Evolutionary conservation across 1,139 yeast species (phyloP).

Genomic region (Candida sp.): DNA sequence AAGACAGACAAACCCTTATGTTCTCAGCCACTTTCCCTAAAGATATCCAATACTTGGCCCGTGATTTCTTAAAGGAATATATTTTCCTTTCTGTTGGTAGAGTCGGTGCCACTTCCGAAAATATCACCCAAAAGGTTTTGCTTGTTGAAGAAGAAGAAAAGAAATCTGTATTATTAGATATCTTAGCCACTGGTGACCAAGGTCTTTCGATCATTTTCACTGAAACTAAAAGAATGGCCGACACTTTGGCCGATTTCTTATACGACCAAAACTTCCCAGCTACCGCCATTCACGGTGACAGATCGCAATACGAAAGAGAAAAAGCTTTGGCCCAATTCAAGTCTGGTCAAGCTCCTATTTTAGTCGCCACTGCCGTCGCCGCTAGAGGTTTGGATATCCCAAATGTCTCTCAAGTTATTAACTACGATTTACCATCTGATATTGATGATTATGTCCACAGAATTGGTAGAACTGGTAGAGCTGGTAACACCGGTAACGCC

Average conservation of each 20-base stretch:
- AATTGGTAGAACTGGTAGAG: conserved; percentile 99
- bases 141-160: conserved; percentile 96
- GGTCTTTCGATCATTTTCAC: conserved; percentile 94
- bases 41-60: conserved; percentile 95
- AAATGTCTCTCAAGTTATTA: conserved; percentile 95
- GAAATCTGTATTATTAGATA: conserved; percentile 87
- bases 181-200: conserved; percentile 72
- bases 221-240: conserved; percentile 99
- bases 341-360: conserved; percentile 81
- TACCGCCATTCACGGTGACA: conserved; percentile 98
- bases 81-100: conserved; percentile 96
- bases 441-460: conserved; percentile 99
- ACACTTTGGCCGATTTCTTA: conserved; percentile 87
- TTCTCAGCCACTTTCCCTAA: conserved; percentile 99
- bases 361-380: conserved; percentile 98
- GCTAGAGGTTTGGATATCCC: conserved; percentile 99
- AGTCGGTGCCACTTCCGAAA: conserved; percentile 97
- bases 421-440: conserved; percentile 95
- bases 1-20: conserved; percentile 94
- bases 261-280: conserved; percentile 92
- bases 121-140: conserved; percentile 89
- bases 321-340: conserved; percentile 90
- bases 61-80: conserved; percentile 95
- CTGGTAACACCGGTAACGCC: conserved; percentile 98
- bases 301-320: conserved; percentile 98